These are phyloP conservation scores for Osmanthus fragrans DNA, from an alignment of 257 asterid genomes.

Conservation along the genomic window DNA sequence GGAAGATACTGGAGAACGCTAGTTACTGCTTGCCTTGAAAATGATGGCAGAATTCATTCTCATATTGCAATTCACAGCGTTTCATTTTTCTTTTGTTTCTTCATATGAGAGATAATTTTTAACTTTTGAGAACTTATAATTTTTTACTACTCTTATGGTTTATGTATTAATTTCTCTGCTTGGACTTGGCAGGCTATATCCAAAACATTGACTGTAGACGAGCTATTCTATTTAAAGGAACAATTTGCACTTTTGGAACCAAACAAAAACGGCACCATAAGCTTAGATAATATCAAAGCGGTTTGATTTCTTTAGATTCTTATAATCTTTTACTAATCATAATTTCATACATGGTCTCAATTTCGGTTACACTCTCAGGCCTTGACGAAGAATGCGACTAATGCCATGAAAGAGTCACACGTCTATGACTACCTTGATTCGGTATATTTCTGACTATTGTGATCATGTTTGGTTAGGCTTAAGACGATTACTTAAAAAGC, in stretches of 20 bases:
- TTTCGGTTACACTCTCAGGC: conserved; percentile 32
- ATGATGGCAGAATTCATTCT: not conserved
- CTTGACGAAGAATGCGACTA: conserved; percentile 45
- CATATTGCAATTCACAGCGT: not conserved
- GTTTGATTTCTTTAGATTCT: conserved; percentile 37
- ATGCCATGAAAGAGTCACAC: conserved; percentile 56
- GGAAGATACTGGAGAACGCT: not conserved
- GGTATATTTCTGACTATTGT: conserved; percentile 25
- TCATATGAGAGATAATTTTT: not conserved
- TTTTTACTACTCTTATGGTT: conserved; percentile 1
- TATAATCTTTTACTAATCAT: not conserved
- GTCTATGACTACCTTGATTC: conserved; percentile 52
- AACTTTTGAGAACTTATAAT: not conserved
- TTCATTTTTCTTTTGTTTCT: not conserved
- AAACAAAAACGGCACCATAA: conserved; percentile 66
- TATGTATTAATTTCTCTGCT: conserved; percentile 11
- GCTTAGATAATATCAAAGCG: conserved; percentile 62
- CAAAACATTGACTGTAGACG: conserved; percentile 68
- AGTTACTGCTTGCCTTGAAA: too few species aligned
- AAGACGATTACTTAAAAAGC: not conserved
- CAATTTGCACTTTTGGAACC: conserved; percentile 73
- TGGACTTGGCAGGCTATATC: conserved; percentile 62
- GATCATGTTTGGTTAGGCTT: not conserved
- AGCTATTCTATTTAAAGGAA: conserved; percentile 68
- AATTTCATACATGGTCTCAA: conserved; percentile 14